Evolutionary conservation across 495 filamentous ascomycete species (phyloP), one percentile per base, ranked within the genome.

Genomic region (Ramalina intermedia): DNA sequence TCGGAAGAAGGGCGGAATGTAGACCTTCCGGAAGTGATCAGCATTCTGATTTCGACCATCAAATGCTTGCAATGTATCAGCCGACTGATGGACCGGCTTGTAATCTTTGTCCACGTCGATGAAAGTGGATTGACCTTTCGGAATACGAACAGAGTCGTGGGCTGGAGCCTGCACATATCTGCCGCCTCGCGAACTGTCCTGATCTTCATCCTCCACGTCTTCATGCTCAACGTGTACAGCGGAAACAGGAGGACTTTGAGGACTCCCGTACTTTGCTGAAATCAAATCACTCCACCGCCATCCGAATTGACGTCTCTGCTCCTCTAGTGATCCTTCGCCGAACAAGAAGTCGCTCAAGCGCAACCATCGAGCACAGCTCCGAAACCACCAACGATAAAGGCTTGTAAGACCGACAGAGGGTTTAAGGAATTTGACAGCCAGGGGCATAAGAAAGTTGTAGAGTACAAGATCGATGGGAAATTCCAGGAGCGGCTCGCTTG

Each of bases 341-440:
- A 99, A 95, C 53, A 99, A 76, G 61, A 99, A 99, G 67, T 87
- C 80, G 14, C 85, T 87, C 50, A 99, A 67, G 41, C 91, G 75
- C 18, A 99, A 66, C 47, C 73, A 65, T 18, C 85, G 73, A 1
- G 89, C 90, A 60, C 89, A 96, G 54, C 76, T 76, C 52, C 81
- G 82, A 65, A 99, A 95, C 89, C 90, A 96, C 91, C 91, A 96
- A 38, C 76, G 79, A 60, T 95, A 99, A 68, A 94, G 78, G 26
- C 70, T 70, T 52, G 93, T 83, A 7, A 99, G 66, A 3, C 75
- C 81, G 56, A 91, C 82, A 24, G 85, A 84, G 3, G 91, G 93
- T 59, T 81, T 84, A 66, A 91, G 80, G 55, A 84, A 79, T 53
- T 75, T 79, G 46, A 95, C 75, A 5, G 85, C 81, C 35, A 91